Evolutionary conservation across 2,329 filamentous ascomycete species (phyloP).

Genomic region (Cladosporium sp.): DNA sequence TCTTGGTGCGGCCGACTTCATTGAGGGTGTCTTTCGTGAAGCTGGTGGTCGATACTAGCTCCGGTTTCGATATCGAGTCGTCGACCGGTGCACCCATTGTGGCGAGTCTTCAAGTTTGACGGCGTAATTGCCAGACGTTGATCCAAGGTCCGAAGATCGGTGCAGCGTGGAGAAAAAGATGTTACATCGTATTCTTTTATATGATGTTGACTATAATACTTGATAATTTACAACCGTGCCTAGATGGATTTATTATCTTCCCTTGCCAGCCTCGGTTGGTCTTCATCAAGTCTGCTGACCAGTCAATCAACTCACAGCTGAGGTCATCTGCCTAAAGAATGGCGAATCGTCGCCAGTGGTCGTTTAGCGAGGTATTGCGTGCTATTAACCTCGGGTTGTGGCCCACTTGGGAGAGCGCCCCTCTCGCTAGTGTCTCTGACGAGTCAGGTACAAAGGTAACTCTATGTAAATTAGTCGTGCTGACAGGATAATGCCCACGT

Average conservation of each 20-base stretch:
- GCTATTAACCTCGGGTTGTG: not conserved
- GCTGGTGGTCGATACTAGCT: not conserved
- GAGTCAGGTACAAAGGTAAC: not conserved
- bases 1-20: conserved; percentile 4
- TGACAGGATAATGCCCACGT: not conserved
- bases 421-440: not conserved
- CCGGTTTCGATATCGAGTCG: not conserved
- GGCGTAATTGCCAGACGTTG: not conserved
- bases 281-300: not conserved
- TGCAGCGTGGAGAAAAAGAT: too few relatives aligned
- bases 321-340: not conserved
- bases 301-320: not conserved
- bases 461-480: not conserved
- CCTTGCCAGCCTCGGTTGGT: conserved; percentile 1
- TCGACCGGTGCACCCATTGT: not conserved
- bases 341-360: not conserved
- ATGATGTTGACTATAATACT: too few relatives aligned
- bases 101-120: not conserved
- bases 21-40: not conserved
- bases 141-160: too few relatives aligned
- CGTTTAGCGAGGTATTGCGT: not conserved
- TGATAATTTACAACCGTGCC: not conserved
- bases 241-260: not conserved
- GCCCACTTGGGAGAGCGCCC: too few relatives aligned
- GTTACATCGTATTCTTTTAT: too few relatives aligned